A percentile compares a stretch with the other conserved stretches of the same genome.
Evolutionary conservation across 2,329 filamentous ascomycete genomes (phyloP).

Genomic region (Harringtonia lauricola): DNA sequence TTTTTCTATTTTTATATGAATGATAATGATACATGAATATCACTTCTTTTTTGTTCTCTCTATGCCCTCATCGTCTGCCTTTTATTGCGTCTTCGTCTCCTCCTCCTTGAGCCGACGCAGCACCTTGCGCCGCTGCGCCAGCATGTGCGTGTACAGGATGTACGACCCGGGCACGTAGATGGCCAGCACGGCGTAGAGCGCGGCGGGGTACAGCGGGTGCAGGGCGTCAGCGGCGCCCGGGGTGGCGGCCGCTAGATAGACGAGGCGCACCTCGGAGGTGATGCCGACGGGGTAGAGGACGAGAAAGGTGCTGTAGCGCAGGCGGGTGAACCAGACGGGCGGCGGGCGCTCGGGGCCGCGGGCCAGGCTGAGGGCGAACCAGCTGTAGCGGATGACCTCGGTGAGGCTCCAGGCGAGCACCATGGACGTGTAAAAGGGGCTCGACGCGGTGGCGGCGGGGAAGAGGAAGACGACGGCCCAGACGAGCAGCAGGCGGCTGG

Average conservation of each 20-base stretch:
- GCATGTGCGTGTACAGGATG: constrained; percentile 89
- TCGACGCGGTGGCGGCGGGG: constrained; percentile 46
- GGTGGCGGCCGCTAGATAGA: constrained; percentile 53
- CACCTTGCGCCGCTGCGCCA: constrained; percentile 75
- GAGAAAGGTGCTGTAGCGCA: constrained; percentile 88
- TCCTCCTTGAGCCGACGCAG: constrained; percentile 49
- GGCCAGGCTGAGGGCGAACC: constrained; percentile 67
- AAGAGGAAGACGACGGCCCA: constrained; percentile 74
- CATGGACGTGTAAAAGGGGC: constrained; percentile 62
- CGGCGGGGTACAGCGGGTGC: constrained; percentile 39
- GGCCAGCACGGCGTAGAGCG: constrained; percentile 10
- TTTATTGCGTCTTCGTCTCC: constrained; percentile 25
- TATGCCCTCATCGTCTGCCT: neutral
- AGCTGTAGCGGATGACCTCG: constrained; percentile 87
- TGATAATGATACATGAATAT: too few species aligned
- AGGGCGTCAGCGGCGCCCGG: constrained; percentile 42
- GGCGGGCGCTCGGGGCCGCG: constrained; percentile 23
- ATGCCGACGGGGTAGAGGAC: constrained; percentile 90
- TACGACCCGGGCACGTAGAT: constrained; percentile 47
- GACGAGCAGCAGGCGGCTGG: constrained; percentile 76
- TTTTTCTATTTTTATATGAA: neutral
- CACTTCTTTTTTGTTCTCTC: too few species aligned
- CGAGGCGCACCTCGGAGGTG: constrained; percentile 71
- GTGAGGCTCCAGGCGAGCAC: constrained; percentile 80
- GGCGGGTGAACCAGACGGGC: constrained; percentile 53